phyloP scores from a whole-genome alignment of 2,329 filamentous ascomycete genomes.

The Fusarium pseudocircinatum region DNA sequence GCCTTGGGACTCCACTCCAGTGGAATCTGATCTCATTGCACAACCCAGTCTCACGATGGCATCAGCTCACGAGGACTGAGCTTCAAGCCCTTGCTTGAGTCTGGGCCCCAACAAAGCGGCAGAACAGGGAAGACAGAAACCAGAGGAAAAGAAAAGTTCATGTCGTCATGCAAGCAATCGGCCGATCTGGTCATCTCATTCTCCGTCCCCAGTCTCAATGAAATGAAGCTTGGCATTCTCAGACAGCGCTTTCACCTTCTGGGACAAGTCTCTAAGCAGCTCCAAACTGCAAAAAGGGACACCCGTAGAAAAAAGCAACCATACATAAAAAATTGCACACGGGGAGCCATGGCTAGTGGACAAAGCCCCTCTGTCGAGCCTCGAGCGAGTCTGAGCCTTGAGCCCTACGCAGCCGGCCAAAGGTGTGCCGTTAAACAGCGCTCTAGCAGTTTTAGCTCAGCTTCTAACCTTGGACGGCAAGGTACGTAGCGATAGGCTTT shows the following conservation, averaged over 20 bases:
- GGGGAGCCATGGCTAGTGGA: slow-evolving; percentile 9
- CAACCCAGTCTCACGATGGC: slow-evolving; percentile 44
- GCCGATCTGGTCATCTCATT: slow-evolving; percentile 34
- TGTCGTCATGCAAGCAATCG: slow-evolving; percentile 39
- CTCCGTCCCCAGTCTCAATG: slow-evolving; percentile 5
- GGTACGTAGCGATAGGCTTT: slow-evolving; percentile 23
- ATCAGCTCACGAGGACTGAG: slow-evolving; percentile 35
- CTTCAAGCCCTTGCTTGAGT: slow-evolving; percentile 10
- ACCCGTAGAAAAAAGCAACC: slow-evolving; percentile 11
- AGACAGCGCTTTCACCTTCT: slow-evolving; percentile 24
- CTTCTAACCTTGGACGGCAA: slow-evolving; percentile 20
- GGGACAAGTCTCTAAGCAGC: slow-evolving; percentile 26
- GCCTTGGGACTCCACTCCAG: slow-evolving; percentile 20
- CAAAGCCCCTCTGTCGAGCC: slow-evolving; percentile 10
- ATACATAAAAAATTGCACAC: slow-evolving; percentile 13
- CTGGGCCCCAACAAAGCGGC: neutral
- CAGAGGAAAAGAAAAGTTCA: slow-evolving; percentile 16
- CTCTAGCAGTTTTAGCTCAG: neutral
- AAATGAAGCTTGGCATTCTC: slow-evolving; percentile 40
- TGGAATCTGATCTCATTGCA: slow-evolving; percentile 29
- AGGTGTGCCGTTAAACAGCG: slow-evolving; percentile 33
- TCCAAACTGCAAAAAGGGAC: slow-evolving; percentile 2
- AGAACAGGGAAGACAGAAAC: neutral
- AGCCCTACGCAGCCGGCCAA: slow-evolving; percentile 3
- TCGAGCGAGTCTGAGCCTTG: neutral